Conservation (phyloP, 2,329 filamentous ascomycete species). For the Arthrobotrys iridis region DNA sequence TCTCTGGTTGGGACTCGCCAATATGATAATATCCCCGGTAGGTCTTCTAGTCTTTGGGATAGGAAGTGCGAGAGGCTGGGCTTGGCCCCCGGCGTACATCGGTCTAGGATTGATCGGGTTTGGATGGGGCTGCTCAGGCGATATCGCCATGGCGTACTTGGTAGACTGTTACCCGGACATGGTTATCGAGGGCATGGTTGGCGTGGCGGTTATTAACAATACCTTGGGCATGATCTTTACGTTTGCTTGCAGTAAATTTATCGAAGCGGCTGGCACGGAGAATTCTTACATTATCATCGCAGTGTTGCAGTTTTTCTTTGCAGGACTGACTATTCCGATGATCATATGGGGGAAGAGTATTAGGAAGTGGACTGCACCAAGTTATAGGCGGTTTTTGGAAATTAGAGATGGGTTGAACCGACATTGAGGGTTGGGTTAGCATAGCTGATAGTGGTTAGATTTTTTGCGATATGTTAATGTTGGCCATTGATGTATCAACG, state of each 20-base stretch:
- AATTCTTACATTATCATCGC: conserved; percentile 68
- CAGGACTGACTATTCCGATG: conserved; percentile 68
- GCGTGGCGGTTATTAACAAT: conserved; percentile 70
- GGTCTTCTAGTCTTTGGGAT: conserved; percentile 68
- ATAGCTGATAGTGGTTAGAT: no score
- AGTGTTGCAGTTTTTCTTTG: conserved; percentile 66
- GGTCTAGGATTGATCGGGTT: conserved; percentile 70
- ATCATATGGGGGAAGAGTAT: conserved; percentile 67
- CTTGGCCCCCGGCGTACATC: conserved; percentile 68
- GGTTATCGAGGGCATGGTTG: conserved; percentile 70
- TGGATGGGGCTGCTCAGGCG: conserved; percentile 70
- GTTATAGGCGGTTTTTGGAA: conserved; percentile 65
- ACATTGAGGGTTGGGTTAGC: background rate
- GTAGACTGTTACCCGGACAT: conserved; percentile 69
- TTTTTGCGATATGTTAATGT: no score
- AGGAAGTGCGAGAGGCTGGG: conserved; percentile 66
- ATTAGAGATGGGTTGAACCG: conserved; percentile 63
- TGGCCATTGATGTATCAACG: no score
- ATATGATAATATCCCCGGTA: conserved; percentile 65
- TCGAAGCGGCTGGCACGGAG: conserved; percentile 64
- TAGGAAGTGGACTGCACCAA: conserved; percentile 64
- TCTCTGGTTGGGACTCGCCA: conserved; percentile 66
- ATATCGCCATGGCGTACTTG: conserved; percentile 68
- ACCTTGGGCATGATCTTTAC: conserved; percentile 68
- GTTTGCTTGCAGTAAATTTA: conserved; percentile 66